These are phyloP conservation scores for Juglanconis sp. DNA, from an alignment of 2,329 filamentous ascomycete species.

Conservation along the genomic window DNA sequence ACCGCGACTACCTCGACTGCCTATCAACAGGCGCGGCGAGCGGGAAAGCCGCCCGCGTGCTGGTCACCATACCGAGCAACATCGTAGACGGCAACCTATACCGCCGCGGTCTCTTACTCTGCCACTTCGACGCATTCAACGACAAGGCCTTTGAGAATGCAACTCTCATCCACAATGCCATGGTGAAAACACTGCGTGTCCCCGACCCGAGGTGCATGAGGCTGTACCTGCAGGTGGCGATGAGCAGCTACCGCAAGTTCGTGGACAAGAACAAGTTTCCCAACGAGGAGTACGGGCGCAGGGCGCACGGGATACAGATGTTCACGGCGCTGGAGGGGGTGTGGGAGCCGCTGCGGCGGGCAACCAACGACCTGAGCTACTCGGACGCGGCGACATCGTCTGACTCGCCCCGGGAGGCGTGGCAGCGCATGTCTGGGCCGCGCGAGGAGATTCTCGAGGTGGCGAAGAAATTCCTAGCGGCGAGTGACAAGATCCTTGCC, in stretches of 20 bases:
- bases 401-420: constrained; percentile 23
- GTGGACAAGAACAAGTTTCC: constrained; percentile 28
- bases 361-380: constrained; percentile 32
- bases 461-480: constrained; percentile 10
- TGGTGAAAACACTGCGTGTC: constrained; percentile 43
- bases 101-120: constrained; percentile 70
- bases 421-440: constrained; percentile 18
- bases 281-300: constrained; percentile 32
- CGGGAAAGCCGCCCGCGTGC: constrained; percentile 53
- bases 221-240: constrained; percentile 55
- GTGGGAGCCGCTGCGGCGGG: constrained; percentile 44
- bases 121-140: constrained; percentile 74
- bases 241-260: constrained; percentile 43
- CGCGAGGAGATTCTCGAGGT: constrained; percentile 10
- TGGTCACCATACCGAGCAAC: constrained; percentile 51
- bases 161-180: constrained; percentile 60
- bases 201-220: constrained; percentile 52
- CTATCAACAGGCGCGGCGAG: constrained; percentile 67
- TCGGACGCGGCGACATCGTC: constrained; percentile 24
- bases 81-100: constrained; percentile 54
- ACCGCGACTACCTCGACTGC: constrained; percentile 64
- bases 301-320: constrained; percentile 49
- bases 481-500: constrained; percentile 17
- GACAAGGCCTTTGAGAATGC: constrained; percentile 64
- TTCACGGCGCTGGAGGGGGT: constrained; percentile 47